phyloP scores from a whole-genome alignment of 78 protist species.

The Mantamonas sphyraenae region DNA sequence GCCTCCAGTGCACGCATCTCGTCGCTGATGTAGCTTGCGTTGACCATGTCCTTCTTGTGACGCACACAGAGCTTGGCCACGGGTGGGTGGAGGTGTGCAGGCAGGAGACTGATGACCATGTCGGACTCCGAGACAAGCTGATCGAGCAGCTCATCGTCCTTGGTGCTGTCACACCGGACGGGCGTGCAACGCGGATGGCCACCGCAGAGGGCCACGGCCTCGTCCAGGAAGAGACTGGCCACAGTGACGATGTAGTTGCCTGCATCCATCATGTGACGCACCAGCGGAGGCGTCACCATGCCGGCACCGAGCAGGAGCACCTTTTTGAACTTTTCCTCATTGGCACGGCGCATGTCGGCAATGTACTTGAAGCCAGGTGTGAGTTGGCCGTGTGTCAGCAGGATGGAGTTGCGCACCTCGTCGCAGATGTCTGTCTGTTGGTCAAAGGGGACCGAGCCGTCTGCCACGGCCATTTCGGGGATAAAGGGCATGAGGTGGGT shows the following conservation, averaged over 20 bases:
- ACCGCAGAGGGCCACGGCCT: background rate
- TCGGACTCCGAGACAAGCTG: conserved; percentile 6
- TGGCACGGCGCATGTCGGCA: conserved; percentile 36
- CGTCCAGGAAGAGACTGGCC: background rate
- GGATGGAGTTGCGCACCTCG: conserved; percentile 27
- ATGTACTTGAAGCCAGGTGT: conserved; percentile 69
- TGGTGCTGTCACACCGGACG: background rate
- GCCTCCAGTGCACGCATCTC: conserved; percentile 9
- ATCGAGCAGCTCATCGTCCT: background rate
- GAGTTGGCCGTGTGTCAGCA: conserved; percentile 50
- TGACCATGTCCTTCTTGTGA: background rate
- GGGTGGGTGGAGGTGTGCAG: conserved; percentile 36
- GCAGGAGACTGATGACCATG: conserved; percentile 42
- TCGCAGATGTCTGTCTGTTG: conserved; percentile 38
- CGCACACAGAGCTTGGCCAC: conserved; percentile 36
- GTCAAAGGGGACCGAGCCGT: conserved; percentile 43
- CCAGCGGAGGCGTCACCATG: conserved; percentile 36
- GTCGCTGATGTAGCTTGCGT: conserved; percentile 4
- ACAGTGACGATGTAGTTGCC: background rate
- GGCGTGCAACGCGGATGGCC: background rate
- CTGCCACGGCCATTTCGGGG: conserved; percentile 21
- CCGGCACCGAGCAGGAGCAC: conserved; percentile 66
- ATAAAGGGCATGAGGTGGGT: conserved; percentile 40
- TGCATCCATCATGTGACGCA: conserved; percentile 1
- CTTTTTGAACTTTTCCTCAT: conserved; percentile 27